Base-by-base conservation (phyloP, 2,329 filamentous ascomycete species). In the Chaetomiaceae sp. region DNA sequence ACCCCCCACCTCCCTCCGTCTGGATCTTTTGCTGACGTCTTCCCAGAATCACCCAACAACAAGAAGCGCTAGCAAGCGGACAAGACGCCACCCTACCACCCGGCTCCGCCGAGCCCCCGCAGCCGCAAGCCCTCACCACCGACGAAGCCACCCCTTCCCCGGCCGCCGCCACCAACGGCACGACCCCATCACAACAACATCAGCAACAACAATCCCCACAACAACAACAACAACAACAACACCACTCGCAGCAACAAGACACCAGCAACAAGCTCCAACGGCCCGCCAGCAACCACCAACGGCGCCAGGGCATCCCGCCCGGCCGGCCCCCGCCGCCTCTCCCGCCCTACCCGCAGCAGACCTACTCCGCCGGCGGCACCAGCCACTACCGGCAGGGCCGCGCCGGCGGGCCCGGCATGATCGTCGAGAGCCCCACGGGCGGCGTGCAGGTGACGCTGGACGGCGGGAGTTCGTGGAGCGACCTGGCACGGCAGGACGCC, bases 361-460 rank as follows among this genome's bases (percentile, higher is more conserved):
- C 73, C 20, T 74, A 74, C 57, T 64, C 62, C 34, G 66, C 63
- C 20, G 27, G n/a, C 30, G 6, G 22, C 14, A 10, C 9, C 48
- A 59, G 51, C 44, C 51, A 46, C n/a, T n/a, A n/a, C 46, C 45
- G 59, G 38, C 27, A 50, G 35, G 56, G 64, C 55, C 62, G 70
- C 55, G 56, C 68, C 58, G 54, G 68, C 68, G 51, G 70, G 12
- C 72, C 76, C 33, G 79, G 78, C 22, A 83, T 83, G 49, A 78
- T 87, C 42, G 84, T 88, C 47, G 82, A 80, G 47, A 88, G 84
- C 56, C 83, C 87, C 59, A 79, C 84, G 3, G 90, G 90, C 43
- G 91, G 91, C 15, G 81, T 96, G 45, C 88, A 95, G 65, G 87
- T 96, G 58, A 90, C 93, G 17, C 76, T 97, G 30, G 90, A 95